Base-by-base conservation (phyloP, 2,329 filamentous ascomycete species). In the Grosmannia huntii region DNA sequence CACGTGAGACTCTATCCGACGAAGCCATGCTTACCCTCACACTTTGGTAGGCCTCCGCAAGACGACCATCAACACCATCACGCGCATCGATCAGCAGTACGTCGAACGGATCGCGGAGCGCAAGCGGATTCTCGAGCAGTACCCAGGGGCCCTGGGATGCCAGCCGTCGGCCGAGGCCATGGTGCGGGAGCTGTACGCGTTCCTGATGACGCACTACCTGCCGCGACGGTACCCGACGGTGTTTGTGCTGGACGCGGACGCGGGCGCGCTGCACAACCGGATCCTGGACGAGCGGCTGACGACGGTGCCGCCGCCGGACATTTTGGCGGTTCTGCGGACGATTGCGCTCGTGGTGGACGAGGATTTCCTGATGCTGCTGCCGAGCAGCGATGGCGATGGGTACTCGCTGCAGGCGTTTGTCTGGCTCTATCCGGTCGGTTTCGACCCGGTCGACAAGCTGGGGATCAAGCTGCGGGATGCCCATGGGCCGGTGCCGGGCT, bases 311-410 rank as follows among this genome's bases (percentile, higher is more conserved):
- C 55, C 60, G 1, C 7, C 38, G 6, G 55, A 62, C 46, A 59
- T 59, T 7, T 28, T 49, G 2, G 50, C n/a, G 7, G 49, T 31
- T 3, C 57, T 62, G 27, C 41, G 59, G 2, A 23, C 46, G 2
- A 57, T 62, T 4, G 59, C 60, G 5, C 44, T 62, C 11, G 54
- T 54, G 3, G 60, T 62, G n/a, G 60, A 62, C 49, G 60, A 62
- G 41, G 60, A 62, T 25, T 60, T 62, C n/a, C 25, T 62, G 23
- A 60, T 62, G 59, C 59, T 62, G 9, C 57, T 57, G 50, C 60
- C 59, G 16, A 56, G 51, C 12, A n/a, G 23, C 2, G 59, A 60
- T 28, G 60, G 56, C 25, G 60, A 62, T 16, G 53, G 59, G 4
- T 60, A 59, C 52, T 33, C 21, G 48, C 53, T 60, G 44, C 52